phyloP scores from a whole-genome alignment of 1,284 basidiomycete species.

The Austroboletus novae-zelandiae region DNA sequence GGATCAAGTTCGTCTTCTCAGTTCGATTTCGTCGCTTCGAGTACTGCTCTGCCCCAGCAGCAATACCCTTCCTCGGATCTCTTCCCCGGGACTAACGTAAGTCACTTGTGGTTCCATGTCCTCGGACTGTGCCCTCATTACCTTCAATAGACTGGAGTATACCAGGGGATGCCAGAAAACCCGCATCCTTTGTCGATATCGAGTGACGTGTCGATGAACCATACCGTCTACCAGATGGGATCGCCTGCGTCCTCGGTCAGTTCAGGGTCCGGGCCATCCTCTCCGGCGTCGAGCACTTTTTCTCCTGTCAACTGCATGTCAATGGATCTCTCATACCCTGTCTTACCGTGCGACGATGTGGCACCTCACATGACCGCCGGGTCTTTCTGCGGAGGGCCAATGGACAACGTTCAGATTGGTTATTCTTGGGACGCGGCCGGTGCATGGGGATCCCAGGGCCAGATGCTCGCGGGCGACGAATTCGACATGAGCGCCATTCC shows the following conservation, averaged over 20 bases:
- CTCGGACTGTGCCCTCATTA: slow-evolving; percentile 3
- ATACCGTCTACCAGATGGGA: slow-evolving; percentile 21
- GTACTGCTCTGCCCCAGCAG: slow-evolving; percentile 34
- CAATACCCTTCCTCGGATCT: slow-evolving; percentile 23
- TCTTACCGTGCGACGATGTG: slow-evolving; percentile 16
- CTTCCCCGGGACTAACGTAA: slow-evolving; percentile 23
- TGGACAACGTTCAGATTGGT: slow-evolving; percentile 27
- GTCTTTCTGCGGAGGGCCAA: slow-evolving; percentile 17
- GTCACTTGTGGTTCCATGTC: slow-evolving; percentile 8
- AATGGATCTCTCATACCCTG: slow-evolving; percentile 21
- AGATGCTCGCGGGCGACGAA: slow-evolving; percentile 43
- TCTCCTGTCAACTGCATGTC: slow-evolving; percentile 24
- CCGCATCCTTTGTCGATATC: slow-evolving; percentile 33
- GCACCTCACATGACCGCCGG: slow-evolving; percentile 11
- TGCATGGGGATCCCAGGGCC: slow-evolving; percentile 33
- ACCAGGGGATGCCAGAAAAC: slow-evolving; percentile 24
- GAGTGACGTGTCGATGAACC: slow-evolving; percentile 22
- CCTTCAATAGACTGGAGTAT: slow-evolving; percentile 20
- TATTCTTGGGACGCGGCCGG: slow-evolving; percentile 37
- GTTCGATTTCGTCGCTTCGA: slow-evolving; percentile 47
- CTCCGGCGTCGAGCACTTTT: slow-evolving; percentile 27
- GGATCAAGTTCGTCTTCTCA: slow-evolving; percentile 38
- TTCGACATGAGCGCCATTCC: slow-evolving; percentile 47
- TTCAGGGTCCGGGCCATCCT: slow-evolving; percentile 34
- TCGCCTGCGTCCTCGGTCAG: slow-evolving; percentile 30